Conservation (phyloP, 345 rosid species). For the Lepidium sativum region DNA sequence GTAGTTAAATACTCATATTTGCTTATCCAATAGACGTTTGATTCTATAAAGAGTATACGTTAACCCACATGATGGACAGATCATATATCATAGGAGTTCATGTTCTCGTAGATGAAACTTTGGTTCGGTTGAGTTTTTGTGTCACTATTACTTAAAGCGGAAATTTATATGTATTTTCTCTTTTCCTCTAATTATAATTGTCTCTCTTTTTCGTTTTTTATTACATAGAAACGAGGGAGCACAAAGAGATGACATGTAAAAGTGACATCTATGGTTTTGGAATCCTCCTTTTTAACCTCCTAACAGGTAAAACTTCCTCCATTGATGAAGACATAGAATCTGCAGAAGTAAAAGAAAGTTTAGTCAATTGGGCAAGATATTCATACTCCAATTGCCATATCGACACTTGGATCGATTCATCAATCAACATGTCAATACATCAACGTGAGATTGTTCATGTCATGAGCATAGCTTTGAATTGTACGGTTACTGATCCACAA, state of each 20-base stretch:
- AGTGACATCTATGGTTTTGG: constrained; percentile 68
- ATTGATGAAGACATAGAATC: constrained; percentile 38
- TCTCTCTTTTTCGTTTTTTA: background rate
- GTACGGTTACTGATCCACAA: constrained; percentile 56
- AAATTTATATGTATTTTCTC: too few species aligned
- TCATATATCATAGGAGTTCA: too few species aligned
- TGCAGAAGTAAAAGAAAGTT: constrained; percentile 34
- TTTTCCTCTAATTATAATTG: too few species aligned
- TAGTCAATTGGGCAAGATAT: constrained; percentile 66
- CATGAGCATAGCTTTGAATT: constrained; percentile 65
- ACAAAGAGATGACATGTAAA: constrained; percentile 42
- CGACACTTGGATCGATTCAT: constrained; percentile 60
- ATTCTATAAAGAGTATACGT: too few species aligned
- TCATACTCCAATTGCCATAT: constrained; percentile 68
- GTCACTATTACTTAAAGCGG: too few species aligned
- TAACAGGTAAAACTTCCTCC: constrained; percentile 56
- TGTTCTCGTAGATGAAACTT: too few species aligned
- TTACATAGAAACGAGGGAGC: constrained; percentile 50
- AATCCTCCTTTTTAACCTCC: constrained; percentile 49
- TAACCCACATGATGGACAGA: too few species aligned
- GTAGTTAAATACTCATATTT: too few species aligned
- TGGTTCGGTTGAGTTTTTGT: too few species aligned
- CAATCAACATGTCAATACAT: constrained; percentile 23
- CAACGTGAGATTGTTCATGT: constrained; percentile 42
- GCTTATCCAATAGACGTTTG: too few species aligned